Percentiles rank a stretch among this genome's conserved stretches.
These are phyloP conservation scores for Arabis hirsuta DNA, from an alignment of 345 rosid genomes.

Conservation along the genomic window DNA sequence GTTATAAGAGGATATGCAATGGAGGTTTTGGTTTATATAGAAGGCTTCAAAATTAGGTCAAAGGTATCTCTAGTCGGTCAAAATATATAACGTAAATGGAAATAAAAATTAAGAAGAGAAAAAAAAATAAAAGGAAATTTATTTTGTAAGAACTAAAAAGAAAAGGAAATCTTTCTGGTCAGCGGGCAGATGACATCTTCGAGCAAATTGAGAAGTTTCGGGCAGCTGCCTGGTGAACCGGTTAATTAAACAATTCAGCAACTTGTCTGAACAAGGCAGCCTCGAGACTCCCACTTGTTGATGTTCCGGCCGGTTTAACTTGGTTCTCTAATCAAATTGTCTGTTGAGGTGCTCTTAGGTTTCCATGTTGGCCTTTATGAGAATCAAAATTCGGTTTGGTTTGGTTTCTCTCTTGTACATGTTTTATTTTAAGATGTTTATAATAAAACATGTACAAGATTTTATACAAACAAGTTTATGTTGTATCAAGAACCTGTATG, in stretches of 20 bases:
- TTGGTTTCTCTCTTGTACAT: neutral
- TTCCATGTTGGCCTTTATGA: too few species aligned
- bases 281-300: conserved; percentile 19
- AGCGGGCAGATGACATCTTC: conserved; percentile 29
- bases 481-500: too few species aligned
- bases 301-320: conserved; percentile 5
- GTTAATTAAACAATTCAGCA: conserved; percentile 22
- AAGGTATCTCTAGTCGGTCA: conserved; percentile 20
- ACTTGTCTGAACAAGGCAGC: conserved; percentile 26
- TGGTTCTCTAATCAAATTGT: conserved; percentile 10
- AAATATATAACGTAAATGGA: conserved; percentile 13
- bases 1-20: neutral
- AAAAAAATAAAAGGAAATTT: neutral
- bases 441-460: too few species aligned
- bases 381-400: neutral
- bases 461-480: too few species aligned
- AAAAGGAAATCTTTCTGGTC: conserved; percentile 29
- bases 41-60: conserved; percentile 44
- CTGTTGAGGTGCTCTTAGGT: too few species aligned
- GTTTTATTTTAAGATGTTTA: too few species aligned
- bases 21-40: conserved; percentile 40
- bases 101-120: neutral
- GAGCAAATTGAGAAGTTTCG: neutral
- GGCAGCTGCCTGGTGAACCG: conserved; percentile 33
- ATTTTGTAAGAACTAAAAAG: neutral